Evolutionary conservation across 768 basidiomycete genomes (phyloP).

Genomic region (Lactifluus pinguis): DNA sequence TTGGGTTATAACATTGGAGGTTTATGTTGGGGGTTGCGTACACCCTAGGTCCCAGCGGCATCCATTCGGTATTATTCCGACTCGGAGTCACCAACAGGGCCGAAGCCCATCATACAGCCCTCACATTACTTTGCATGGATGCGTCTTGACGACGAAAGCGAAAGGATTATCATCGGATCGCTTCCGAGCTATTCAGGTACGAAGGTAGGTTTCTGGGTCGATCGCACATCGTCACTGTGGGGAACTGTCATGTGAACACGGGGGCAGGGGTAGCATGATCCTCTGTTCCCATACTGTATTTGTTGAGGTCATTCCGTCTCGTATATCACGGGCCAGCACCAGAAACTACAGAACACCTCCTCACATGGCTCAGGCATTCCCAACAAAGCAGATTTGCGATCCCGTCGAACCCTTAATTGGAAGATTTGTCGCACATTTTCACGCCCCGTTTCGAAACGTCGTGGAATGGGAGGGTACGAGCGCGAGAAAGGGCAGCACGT

Average conservation of each 20-base stretch:
- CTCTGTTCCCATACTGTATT: too few species aligned
- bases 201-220: not conserved
- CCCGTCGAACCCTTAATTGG: conserved; percentile 28
- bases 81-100: not conserved
- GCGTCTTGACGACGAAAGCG: not conserved
- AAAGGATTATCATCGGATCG: not conserved
- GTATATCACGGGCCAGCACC: too few species aligned
- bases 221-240: too few species aligned
- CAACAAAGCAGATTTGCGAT: too few species aligned
- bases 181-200: not conserved
- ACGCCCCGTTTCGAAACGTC: conserved; percentile 34
- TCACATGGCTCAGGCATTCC: too few species aligned
- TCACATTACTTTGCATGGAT: not conserved
- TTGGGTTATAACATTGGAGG: not conserved
- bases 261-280: too few species aligned
- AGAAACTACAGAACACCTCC: too few species aligned
- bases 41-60: too few species aligned
- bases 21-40: not conserved
- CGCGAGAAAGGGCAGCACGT: not conserved
- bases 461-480: not conserved
- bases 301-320: too few species aligned
- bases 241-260: too few species aligned
- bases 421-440: conserved; percentile 55
- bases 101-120: too few species aligned
- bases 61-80: not conserved